Conservation (phyloP, 2,329 filamentous ascomycete genomes). For the Trichoderma sp. region DNA sequence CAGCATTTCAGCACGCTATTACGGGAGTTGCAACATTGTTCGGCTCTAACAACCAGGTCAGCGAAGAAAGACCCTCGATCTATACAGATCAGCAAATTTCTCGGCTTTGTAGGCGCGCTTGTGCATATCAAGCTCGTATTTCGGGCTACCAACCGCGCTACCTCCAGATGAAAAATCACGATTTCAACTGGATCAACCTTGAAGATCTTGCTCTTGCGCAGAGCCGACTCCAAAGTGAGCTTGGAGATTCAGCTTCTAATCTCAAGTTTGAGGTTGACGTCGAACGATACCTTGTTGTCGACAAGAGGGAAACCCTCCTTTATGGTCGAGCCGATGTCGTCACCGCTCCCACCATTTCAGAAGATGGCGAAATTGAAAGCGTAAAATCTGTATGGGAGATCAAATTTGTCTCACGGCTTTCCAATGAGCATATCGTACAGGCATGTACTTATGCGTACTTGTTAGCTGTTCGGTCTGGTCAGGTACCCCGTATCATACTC, state of each 20-base stretch:
- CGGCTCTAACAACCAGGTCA: background rate
- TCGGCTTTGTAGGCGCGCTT: conserved; percentile 31
- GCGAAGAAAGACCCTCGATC: background rate
- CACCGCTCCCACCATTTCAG: background rate
- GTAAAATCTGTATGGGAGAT: conserved; percentile 32
- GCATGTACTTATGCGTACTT: conserved; percentile 32
- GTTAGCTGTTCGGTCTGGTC: background rate
- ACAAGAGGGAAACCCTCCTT: background rate
- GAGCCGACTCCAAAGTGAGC: conserved; percentile 17
- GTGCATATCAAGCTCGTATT: background rate
- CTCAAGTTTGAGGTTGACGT: background rate
- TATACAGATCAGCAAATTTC: conserved; percentile 9
- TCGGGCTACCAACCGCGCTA: background rate
- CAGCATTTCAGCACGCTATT: conserved; percentile 29
- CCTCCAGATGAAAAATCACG: background rate
- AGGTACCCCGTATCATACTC: background rate
- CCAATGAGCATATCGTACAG: conserved; percentile 32
- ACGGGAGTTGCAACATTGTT: conserved; percentile 27
- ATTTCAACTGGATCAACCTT: conserved; percentile 31
- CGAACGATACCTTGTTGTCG: background rate
- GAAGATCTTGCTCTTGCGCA: conserved; percentile 26
- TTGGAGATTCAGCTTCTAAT: background rate
- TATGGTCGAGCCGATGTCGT: background rate
- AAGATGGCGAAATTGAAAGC: background rate
- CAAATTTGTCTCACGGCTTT: conserved; percentile 33